Conservation (phyloP, 306 rosid genomes). For the Senna tora region DNA sequence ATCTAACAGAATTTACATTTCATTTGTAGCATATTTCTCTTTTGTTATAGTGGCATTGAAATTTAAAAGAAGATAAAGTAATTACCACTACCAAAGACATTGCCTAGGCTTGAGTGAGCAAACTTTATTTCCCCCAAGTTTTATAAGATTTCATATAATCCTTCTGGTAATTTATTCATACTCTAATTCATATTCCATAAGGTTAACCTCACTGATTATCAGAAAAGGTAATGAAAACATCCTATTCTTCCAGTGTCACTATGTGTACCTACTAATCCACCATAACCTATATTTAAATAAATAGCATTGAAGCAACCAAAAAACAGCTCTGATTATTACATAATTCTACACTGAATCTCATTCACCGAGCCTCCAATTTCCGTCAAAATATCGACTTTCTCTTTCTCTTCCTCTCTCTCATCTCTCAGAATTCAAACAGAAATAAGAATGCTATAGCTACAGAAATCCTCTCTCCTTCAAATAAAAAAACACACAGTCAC, state of each 20-base stretch:
- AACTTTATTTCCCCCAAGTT: not conserved
- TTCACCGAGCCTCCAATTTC: not conserved
- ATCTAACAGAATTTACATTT: not conserved
- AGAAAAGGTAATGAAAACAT: not conserved
- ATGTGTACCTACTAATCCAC: not conserved
- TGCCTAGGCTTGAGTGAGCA: slow-evolving; percentile 1
- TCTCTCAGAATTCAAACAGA: not conserved
- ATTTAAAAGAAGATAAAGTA: not conserved
- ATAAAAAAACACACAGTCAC: not conserved
- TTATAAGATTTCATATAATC: not conserved
- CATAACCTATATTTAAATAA: not conserved
- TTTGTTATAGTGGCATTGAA: not conserved
- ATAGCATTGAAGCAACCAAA: not conserved
- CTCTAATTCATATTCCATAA: not conserved
- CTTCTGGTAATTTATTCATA: not conserved
- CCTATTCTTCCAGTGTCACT: not conserved
- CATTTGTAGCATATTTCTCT: not conserved
- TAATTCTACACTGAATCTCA: not conserved
- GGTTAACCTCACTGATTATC: not conserved
- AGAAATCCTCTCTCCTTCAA: not conserved
- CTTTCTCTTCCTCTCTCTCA: not conserved
- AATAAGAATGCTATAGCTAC: not conserved
- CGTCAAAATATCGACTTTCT: not conserved
- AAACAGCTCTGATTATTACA: too few relatives aligned
- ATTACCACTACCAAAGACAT: not conserved